Conservation (phyloP, 179 eudicot species). For the Sideroxylon spinosum region DNA sequence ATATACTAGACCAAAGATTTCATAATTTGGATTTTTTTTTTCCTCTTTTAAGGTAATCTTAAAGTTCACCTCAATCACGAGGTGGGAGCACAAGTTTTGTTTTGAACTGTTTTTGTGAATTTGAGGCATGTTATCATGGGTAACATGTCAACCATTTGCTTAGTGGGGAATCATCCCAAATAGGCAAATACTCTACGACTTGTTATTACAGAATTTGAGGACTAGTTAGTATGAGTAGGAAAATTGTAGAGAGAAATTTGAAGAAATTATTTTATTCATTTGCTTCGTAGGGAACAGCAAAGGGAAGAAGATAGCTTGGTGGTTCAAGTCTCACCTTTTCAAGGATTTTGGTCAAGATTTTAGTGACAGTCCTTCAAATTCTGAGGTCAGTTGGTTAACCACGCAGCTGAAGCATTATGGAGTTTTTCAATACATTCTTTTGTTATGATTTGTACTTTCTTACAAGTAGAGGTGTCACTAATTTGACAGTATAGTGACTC, state of each 20-base stretch:
- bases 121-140: neutral
- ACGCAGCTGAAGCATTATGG: neutral
- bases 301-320: conserved; percentile 46
- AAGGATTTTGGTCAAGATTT: conserved; percentile 34
- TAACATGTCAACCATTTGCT: neutral
- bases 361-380: conserved; percentile 20
- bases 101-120: conserved; percentile 5
- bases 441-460: conserved; percentile 6
- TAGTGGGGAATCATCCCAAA: neutral
- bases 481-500: conserved; percentile 27
- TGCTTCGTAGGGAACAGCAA: conserved; percentile 37
- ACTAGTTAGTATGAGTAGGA: neutral
- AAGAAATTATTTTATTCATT: conserved; percentile 8
- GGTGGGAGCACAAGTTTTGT: neutral
- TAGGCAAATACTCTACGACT: neutral
- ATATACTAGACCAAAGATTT: too few species aligned
- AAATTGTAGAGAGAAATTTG: neutral
- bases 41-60: neutral
- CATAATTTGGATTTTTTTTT: neutral
- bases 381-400: conserved; percentile 28
- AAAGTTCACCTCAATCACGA: neutral
- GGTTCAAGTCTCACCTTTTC: conserved; percentile 44
- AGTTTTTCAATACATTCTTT: neutral
- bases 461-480: conserved; percentile 6
- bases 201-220: neutral